A percentile compares a stretch with the other conserved stretches of the same genome.
Conservation (phyloP, 768 basidiomycete species). For the Guyanaporus albipodus region DNA sequence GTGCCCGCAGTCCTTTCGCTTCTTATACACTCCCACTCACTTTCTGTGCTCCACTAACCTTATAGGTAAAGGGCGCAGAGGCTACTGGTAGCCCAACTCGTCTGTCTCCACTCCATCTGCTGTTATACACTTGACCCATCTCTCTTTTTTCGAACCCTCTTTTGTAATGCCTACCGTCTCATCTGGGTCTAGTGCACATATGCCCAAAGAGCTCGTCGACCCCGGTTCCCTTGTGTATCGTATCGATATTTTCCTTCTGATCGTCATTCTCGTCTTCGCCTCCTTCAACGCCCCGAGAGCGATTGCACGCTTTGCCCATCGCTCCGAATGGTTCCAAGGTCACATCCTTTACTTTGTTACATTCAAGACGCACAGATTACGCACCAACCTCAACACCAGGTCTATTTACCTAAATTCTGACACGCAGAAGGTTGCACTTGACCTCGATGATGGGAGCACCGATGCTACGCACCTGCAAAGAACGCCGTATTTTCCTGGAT, state of each 20-base stretch:
- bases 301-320: conserved; percentile 46
- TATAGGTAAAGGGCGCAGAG: background rate
- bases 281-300: conserved; percentile 46
- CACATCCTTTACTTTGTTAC: conserved; percentile 37
- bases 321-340: conserved; percentile 50
- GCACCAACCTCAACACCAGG: conserved; percentile 12
- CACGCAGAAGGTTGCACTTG: conserved; percentile 5
- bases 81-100: background rate
- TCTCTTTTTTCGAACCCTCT: conserved; percentile 9
- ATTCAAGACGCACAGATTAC: conserved; percentile 1
- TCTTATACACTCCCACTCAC: background rate
- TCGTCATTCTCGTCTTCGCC: conserved; percentile 38
- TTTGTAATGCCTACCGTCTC: conserved; percentile 11
- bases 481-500: background rate
- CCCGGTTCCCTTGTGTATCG: conserved; percentile 30
- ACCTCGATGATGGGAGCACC: conserved; percentile 15
- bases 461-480: conserved; percentile 11
- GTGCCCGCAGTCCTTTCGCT: background rate
- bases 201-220: background rate
- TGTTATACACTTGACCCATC: conserved; percentile 4
- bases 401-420: conserved; percentile 16
- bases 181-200: background rate
- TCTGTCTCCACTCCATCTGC: no score
- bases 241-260: conserved; percentile 44
- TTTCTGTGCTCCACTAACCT: background rate